Percentiles rank a stretch among this genome's conserved stretches.
phyloP scores from a whole-genome alignment of 371 early-diverging fungal genomes.

The Mucor sp. region DNA sequence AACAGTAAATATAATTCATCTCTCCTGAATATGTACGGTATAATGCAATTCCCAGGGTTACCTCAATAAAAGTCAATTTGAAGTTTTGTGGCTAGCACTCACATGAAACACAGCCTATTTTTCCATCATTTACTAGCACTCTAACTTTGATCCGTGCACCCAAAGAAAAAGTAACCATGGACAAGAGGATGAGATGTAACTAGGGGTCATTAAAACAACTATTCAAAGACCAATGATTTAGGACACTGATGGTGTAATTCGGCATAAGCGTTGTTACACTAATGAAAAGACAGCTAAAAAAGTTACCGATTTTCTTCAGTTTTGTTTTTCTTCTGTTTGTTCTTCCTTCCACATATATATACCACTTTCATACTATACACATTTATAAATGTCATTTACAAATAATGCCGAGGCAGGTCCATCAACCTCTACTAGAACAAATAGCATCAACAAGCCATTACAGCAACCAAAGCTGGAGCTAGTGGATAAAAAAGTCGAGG shows the following conservation, averaged over 20 bases:
- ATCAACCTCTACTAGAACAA: background rate
- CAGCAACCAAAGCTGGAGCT: conserved; percentile 5
- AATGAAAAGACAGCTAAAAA: background rate
- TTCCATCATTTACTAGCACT: background rate
- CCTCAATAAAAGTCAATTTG: too few species aligned
- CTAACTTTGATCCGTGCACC: background rate
- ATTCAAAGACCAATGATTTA: background rate
- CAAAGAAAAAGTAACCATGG: too few species aligned
- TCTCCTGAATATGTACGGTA: too few species aligned
- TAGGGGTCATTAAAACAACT: background rate
- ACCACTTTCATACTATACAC: background rate
- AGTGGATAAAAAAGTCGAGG: conserved; percentile 16
- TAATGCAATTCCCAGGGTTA: too few species aligned
- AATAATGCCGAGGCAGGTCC: conserved; percentile 13
- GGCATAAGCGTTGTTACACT: background rate
- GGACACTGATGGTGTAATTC: background rate
- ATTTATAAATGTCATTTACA: background rate
- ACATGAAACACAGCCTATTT: too few species aligned
- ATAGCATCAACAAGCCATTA: background rate
- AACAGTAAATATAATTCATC: too few species aligned
- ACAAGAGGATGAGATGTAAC: background rate
- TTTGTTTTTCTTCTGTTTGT: background rate
- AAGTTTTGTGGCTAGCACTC: too few species aligned
- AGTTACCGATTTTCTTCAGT: background rate
- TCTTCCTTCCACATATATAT: background rate